Percentiles rank a stretch among this genome's conserved stretches.
phyloP scores from a whole-genome alignment of 2,329 filamentous ascomycete genomes.

The Fusarium stilboides region DNA sequence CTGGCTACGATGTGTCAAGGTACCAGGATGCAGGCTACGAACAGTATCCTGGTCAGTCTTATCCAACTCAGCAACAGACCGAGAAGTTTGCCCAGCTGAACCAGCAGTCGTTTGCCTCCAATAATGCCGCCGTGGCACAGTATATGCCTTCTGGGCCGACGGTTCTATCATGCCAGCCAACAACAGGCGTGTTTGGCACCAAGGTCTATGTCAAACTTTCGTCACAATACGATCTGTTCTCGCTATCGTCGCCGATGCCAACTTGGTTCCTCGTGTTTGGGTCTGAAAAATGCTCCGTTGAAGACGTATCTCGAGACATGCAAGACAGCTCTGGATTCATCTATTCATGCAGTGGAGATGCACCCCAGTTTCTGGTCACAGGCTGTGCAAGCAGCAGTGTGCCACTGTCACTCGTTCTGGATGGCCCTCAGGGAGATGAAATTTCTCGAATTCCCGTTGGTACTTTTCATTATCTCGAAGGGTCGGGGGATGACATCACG shows the following conservation, averaged over 20 bases:
- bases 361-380: constrained; percentile 73
- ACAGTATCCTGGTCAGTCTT: constrained; percentile 65
- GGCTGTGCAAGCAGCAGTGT: constrained; percentile 65
- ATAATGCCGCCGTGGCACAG: constrained; percentile 74
- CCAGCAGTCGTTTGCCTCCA: constrained; percentile 71
- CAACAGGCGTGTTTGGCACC: constrained; percentile 77
- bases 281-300: constrained; percentile 74
- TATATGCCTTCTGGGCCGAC: constrained; percentile 75
- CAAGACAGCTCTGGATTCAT: constrained; percentile 74
- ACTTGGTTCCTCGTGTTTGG: constrained; percentile 82
- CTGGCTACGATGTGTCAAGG: constrained; percentile 73
- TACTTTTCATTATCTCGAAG: constrained; percentile 66
- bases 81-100: constrained; percentile 69
- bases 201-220: constrained; percentile 82
- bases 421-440: constrained; percentile 67
- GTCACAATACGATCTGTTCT: constrained; percentile 79
- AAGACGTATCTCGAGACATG: constrained; percentile 73
- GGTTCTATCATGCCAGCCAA: constrained; percentile 79
- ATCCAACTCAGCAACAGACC: constrained; percentile 63
- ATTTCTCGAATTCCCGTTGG: constrained; percentile 65
- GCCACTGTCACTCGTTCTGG: constrained; percentile 69
- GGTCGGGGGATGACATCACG: constrained; percentile 63
- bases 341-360: constrained; percentile 81
- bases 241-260: constrained; percentile 68
- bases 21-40: constrained; percentile 72